A percentile compares a stretch with the other conserved stretches of the same genome.
Evolutionary conservation across 2,329 filamentous ascomycete genomes (phyloP).

Genomic region (Xylaria hypoxylon): DNA sequence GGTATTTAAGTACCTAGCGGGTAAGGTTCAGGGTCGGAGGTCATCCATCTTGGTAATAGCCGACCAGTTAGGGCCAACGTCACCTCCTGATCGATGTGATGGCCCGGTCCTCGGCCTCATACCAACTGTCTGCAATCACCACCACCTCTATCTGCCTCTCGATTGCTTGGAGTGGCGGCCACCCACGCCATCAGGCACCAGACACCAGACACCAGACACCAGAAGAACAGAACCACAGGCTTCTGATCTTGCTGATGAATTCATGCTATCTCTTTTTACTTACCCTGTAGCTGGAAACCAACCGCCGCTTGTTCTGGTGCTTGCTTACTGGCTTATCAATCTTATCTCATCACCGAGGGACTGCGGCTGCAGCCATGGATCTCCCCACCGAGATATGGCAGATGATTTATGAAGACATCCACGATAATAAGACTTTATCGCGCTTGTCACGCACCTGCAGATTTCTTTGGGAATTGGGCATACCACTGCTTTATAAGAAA

Average conservation of each 20-base stretch:
- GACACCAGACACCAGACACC: not conserved
- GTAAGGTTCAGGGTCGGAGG: constrained; percentile 10
- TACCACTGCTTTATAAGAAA: constrained; percentile 38
- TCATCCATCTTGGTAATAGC: constrained; percentile 33
- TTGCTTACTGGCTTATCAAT: not conserved
- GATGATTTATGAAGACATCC: constrained; percentile 38
- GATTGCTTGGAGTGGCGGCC: not conserved
- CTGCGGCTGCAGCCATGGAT: constrained; percentile 29
- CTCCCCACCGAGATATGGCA: constrained; percentile 42
- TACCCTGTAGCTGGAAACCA: not conserved
- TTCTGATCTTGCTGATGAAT: not conserved
- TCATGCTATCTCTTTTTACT: not conserved
- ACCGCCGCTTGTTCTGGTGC: not conserved
- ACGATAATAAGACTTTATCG: constrained; percentile 37
- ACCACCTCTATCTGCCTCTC: not conserved
- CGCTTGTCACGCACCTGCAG: constrained; percentile 37
- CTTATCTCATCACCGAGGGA: constrained; percentile 7
- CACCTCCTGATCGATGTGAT: constrained; percentile 11
- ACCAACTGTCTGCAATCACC: not conserved
- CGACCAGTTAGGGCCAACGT: constrained; percentile 29
- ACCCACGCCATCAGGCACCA: constrained; percentile 16
- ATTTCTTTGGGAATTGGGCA: constrained; percentile 39
- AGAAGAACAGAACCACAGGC: not conserved
- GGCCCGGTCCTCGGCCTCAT: constrained; percentile 26
- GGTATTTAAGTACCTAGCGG: too few relatives aligned